Evolutionary conservation across 75 land plant genomes (phyloP).

Genomic region (Azolla pinnata): DNA sequence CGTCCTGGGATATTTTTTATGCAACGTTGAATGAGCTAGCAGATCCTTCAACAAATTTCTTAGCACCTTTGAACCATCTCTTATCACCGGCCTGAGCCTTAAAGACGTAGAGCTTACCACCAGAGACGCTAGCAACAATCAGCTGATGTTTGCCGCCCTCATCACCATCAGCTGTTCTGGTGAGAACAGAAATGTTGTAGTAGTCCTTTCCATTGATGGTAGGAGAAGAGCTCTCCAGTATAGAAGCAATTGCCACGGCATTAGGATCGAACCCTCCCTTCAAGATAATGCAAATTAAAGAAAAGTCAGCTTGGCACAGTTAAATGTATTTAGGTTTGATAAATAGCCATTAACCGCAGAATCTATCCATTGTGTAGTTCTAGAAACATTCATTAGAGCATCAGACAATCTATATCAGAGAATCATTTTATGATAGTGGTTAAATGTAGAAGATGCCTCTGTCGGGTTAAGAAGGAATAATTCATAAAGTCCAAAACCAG

Average conservation of each 20-base stretch:
- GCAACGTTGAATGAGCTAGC: constrained; percentile 81
- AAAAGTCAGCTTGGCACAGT: neutral
- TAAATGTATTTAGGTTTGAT: neutral
- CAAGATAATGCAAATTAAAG: neutral
- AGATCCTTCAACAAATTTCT: constrained; percentile 74
- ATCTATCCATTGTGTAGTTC: neutral
- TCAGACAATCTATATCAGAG: neutral
- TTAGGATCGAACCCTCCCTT: constrained; percentile 83
- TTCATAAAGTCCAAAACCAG: too few species aligned
- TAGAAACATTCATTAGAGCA: neutral
- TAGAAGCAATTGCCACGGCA: constrained; percentile 75
- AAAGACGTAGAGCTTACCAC: constrained; percentile 85
- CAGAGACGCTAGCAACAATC: constrained; percentile 58
- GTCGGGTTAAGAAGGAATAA: too few species aligned
- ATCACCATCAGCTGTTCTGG: constrained; percentile 93
- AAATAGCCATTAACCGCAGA: neutral
- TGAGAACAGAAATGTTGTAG: constrained; percentile 63
- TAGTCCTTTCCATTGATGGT: constrained; percentile 54
- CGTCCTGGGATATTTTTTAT: too few species aligned
- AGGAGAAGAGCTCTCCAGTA: constrained; percentile 44
- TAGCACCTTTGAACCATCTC: constrained; percentile 99
- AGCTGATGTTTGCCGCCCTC: constrained; percentile 98
- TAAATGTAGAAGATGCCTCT: too few species aligned
- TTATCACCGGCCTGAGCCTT: constrained; percentile 99
- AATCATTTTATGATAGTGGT: too few species aligned